Evolutionary conservation across 176 grass and related monocot species (phyloP), one percentile per base, ranked within the genome.

Genomic region (Cenchrus purpureus): DNA sequence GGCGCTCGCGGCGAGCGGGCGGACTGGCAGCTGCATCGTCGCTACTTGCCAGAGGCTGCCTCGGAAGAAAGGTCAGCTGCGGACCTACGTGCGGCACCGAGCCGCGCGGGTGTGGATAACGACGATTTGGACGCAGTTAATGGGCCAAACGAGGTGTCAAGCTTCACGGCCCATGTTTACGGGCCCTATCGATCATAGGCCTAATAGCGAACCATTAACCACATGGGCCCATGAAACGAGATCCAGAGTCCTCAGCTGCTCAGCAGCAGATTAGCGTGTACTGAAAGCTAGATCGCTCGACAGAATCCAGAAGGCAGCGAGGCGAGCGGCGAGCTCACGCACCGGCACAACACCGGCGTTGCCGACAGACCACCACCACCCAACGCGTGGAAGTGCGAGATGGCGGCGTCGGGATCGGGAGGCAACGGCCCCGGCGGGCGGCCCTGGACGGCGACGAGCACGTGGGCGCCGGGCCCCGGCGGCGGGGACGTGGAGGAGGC

Each of bases 361-460:
- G 25, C 34, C 11, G 32, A 44, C 29, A 40, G 1, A 29, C 10
- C 25, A 65, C 29, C 62, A 25, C 58, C 65, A 19, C n/a, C 66
- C 37, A 8, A 7, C 51, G 10, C 17, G 37, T 22, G 57, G 90
- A 22, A 63, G 50, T 10, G 69, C 48, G n/a, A 61, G 79, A 90
- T 90, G 88, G 84, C 34, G 64, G 52, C 83, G 25, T 66, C 75
- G 31, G 85, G 61, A 87, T 86, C 81, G 62, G 74, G 66, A 67
- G 73, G 67, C 10, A 8, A 7, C 46, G 73, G 86, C 31, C 29
- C 22, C 0, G 69, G 13, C 0, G 70, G 13, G 8, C 52, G 79
- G 75, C 79, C 74, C 11, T 90, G 90, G 90, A 83, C 73, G 68
- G 84, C 79, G 37, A 50, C 87, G 0, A 83, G 87, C 74, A 88